Conservation (phyloP, 805 yeast species). For the Lipomyces yamadae region DNA sequence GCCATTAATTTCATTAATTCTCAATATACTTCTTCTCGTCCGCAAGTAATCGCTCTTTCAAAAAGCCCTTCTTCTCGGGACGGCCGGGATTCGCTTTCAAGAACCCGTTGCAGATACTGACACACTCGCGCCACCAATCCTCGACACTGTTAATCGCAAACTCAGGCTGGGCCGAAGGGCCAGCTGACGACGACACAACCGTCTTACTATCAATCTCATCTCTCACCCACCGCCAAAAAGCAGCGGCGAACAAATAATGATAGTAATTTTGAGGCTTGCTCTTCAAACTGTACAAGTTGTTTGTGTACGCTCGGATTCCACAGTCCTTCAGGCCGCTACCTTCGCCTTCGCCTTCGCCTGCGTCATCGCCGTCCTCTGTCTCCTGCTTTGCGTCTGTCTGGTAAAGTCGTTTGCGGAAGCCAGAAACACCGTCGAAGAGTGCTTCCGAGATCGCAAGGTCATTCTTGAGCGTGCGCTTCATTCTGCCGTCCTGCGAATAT, state of each 20-base stretch:
- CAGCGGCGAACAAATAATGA: slow-evolving; percentile 36
- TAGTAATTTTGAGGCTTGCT: slow-evolving; percentile 32
- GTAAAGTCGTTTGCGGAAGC: slow-evolving; percentile 31
- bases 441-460: slow-evolving; percentile 37
- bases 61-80: slow-evolving; percentile 27
- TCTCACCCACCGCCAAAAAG: slow-evolving; percentile 38
- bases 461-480: slow-evolving; percentile 36
- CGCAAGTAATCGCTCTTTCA: slow-evolving; percentile 28
- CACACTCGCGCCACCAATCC: slow-evolving; percentile 37
- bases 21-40: slow-evolving; percentile 31
- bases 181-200: slow-evolving; percentile 6
- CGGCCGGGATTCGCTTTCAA: slow-evolving; percentile 20
- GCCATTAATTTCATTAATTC: not conserved
- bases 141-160: slow-evolving; percentile 20
- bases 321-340: slow-evolving; percentile 19
- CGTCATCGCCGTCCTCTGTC: slow-evolving; percentile 20
- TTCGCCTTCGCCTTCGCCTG: slow-evolving; percentile 17
- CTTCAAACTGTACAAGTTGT: slow-evolving; percentile 27
- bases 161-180: not conserved
- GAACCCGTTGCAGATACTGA: slow-evolving; percentile 31
- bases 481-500: slow-evolving; percentile 36
- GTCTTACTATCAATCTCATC: slow-evolving; percentile 31
- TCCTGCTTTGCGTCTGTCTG: slow-evolving; percentile 13
- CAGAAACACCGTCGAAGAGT: slow-evolving; percentile 30
- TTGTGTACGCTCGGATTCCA: slow-evolving; percentile 32